Conservation (phyloP, 176 grass and related monocot genomes). For the Typha latifolia region DNA sequence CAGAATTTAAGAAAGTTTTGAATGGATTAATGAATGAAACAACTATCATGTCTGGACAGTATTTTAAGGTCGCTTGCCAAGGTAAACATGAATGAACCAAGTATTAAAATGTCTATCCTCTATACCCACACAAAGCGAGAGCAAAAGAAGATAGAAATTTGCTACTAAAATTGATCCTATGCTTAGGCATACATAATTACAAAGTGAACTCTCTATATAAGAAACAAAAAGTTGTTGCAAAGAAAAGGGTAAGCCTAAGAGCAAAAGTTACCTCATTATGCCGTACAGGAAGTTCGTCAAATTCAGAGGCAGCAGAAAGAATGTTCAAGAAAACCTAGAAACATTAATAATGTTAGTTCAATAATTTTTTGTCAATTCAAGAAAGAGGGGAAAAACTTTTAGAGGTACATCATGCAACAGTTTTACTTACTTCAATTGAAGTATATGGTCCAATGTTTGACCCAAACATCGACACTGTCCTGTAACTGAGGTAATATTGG, state of each 20-base stretch:
- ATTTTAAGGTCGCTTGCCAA: too few species aligned
- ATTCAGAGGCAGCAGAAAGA: conserved; percentile 82
- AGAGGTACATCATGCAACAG: conserved; percentile 9
- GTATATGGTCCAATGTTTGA: conserved; percentile 74
- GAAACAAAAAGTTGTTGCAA: neutral
- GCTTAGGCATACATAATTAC: neutral
- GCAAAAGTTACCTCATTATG: conserved; percentile 74
- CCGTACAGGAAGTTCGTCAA: conserved; percentile 88
- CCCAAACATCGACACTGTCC: conserved; percentile 94
- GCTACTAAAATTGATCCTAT: neutral
- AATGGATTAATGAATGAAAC: too few species aligned
- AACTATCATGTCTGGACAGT: too few species aligned
- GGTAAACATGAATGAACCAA: too few species aligned
- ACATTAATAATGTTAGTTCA: neutral
- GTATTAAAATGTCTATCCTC: too few species aligned
- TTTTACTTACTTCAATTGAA: conserved; percentile 70
- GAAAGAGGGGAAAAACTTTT: neutral
- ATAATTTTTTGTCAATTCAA: neutral
- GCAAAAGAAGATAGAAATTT: too few species aligned
- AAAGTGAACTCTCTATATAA: conserved; percentile 1
- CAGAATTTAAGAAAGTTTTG: too few species aligned
- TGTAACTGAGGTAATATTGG: conserved; percentile 97
- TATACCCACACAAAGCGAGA: too few species aligned
- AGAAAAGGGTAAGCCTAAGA: neutral
- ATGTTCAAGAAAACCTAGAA: conserved; percentile 76